These are phyloP conservation scores for Tarenaya hassleriana DNA, from an alignment of 345 rosid species.

Conservation along the genomic window DNA sequence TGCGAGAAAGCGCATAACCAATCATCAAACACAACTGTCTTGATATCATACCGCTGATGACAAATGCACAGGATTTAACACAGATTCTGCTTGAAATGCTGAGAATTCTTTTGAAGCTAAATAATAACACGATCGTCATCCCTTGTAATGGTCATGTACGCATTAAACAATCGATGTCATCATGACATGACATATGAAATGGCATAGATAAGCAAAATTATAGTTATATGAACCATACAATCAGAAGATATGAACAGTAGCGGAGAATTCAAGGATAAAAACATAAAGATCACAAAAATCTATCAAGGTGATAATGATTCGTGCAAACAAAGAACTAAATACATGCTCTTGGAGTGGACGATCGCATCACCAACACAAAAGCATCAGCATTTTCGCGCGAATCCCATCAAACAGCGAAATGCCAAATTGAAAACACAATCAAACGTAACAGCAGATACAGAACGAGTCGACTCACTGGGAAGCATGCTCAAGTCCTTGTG, in stretches of 20 bases:
- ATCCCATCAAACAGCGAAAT: slow-evolving; percentile 4
- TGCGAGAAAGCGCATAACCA: background rate
- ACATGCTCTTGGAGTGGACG: too few relatives aligned
- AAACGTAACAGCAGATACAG: slow-evolving; percentile 9
- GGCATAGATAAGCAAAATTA: too few relatives aligned
- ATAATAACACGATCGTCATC: slow-evolving; percentile 18
- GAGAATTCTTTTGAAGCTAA: background rate
- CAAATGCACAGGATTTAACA: background rate
- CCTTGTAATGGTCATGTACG: background rate
- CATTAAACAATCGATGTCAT: too few relatives aligned
- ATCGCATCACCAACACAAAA: too few relatives aligned
- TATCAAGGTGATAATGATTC: background rate
- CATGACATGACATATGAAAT: too few relatives aligned
- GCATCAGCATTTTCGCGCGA: slow-evolving; percentile 19
- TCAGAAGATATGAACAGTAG: too few relatives aligned
- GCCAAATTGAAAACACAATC: background rate
- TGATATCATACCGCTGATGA: background rate
- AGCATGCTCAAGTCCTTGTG: slow-evolving; percentile 74
- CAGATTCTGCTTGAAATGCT: background rate
- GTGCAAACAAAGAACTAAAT: background rate
- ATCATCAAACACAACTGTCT: background rate
- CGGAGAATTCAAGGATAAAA: too few relatives aligned
- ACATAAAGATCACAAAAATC: background rate
- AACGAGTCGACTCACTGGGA: slow-evolving; percentile 61
- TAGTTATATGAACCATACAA: too few relatives aligned